phyloP scores from a whole-genome alignment of 805 yeast species.

The Yamadazyma insecticola region DNA sequence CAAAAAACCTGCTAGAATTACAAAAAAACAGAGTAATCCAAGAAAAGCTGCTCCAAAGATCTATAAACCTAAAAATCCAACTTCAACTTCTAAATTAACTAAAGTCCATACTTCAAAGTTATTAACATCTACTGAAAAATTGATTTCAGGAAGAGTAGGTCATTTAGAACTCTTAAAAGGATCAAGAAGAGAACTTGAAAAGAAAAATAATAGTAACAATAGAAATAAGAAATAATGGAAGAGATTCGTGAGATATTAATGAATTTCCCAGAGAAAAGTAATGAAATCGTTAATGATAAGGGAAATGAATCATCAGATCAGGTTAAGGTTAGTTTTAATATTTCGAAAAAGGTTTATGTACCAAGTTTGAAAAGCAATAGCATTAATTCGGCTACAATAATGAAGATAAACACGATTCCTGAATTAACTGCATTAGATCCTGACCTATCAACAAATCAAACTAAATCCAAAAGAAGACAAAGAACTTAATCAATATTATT shows the following conservation, averaged over 20 bases:
- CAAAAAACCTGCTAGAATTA: slow-evolving; percentile 48
- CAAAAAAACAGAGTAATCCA: slow-evolving; percentile 62
- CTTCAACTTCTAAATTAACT: slow-evolving; percentile 48
- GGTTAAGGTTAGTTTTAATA: no score
- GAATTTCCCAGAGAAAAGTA: slow-evolving; percentile 9
- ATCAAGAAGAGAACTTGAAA: slow-evolving; percentile 78
- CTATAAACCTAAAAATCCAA: slow-evolving; percentile 62
- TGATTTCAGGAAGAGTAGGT: slow-evolving; percentile 86
- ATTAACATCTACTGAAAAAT: slow-evolving; percentile 69
- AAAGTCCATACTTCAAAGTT: slow-evolving; percentile 54
- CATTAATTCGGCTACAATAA: not conserved
- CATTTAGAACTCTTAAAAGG: slow-evolving; percentile 91
- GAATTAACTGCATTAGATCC: slow-evolving; percentile 10
- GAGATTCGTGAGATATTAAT: slow-evolving; percentile 10
- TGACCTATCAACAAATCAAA: no score
- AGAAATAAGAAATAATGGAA: slow-evolving; percentile 5
- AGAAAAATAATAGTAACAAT: slow-evolving; percentile 39
- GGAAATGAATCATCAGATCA: no score
- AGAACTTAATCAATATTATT: no score
- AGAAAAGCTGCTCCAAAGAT: slow-evolving; percentile 70
- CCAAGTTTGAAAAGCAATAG: slow-evolving; percentile 4
- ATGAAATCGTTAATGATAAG: no score
- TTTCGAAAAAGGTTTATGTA: no score
- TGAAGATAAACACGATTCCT: slow-evolving; percentile 8
- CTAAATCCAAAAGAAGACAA: no score